Base-by-base conservation (phyloP, 331 rosid genomes). In the Pyrus hybrid region DNA sequence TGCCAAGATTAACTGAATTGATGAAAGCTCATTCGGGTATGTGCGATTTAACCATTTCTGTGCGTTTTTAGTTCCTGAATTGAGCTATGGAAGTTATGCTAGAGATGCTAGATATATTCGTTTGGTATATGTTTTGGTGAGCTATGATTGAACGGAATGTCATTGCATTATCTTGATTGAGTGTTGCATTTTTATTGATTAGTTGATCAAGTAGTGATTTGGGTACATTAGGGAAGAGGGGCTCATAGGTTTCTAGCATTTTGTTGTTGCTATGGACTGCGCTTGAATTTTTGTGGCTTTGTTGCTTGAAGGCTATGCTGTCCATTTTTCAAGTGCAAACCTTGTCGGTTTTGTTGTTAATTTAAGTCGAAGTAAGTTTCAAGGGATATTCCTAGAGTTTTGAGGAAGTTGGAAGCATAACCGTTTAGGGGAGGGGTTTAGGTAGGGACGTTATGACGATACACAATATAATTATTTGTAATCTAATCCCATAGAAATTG, bases 1-100 rank as follows among this genome's bases (percentile, higher is more conserved):
- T 20, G 65, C 83, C 18, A 84, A 84, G 82, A 76, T 80, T 18
- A 81, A 81, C 70, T 93, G 86, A 37, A 88, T 65, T 74, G 53
- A 57, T 2, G 33, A 78, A 8, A 69, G 7, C 6, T n/a, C 33
- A 8, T 45, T n/a, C 37, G 23, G 86, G 88, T 83, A 82, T 18
- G 77, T 77, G 5, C 73, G 63, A 45, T 64, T 60, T 41, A 63
- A 5, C 43, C 20, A 54, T 70, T 70, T 65, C n/a, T 58, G 20
- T 62, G 16, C 10, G 8, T 49, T 60, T 47, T 26, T 1, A 25
- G 4, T 37, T 43, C 29, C 32, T 69, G 70, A 13, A 54, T 56
- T 69, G 14, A 13, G 33, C 26, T 7, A 6, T 70, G 71, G 70
- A 25, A 35, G 64, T 70, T 54, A 25, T 57, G 5, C 26, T 51